Evolutionary conservation across 2,329 filamentous ascomycete species (phyloP).

Genomic region (Nothophoma quercina): DNA sequence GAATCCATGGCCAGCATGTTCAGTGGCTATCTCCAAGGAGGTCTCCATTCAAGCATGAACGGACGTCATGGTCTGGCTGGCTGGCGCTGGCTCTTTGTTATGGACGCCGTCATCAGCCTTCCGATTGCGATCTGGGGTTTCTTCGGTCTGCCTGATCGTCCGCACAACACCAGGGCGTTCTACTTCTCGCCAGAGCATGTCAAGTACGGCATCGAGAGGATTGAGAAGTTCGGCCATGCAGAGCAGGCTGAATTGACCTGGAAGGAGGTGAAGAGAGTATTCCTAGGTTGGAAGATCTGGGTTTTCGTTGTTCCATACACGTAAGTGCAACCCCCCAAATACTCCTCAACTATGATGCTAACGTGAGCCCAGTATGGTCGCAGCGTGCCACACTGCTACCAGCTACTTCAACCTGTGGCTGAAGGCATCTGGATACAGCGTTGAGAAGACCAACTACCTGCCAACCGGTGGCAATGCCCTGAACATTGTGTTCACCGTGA

Average conservation of each 20-base stretch:
- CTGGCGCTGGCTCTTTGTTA: conserved; percentile 62
- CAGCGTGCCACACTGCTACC: neutral
- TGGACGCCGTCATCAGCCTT: conserved; percentile 63
- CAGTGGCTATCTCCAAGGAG: conserved; percentile 62
- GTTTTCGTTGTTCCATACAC: neutral
- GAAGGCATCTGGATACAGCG: neutral
- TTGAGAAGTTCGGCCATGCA: neutral
- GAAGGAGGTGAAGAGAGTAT: neutral
- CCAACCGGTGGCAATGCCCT: conserved; percentile 1
- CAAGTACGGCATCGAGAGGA: conserved; percentile 1
- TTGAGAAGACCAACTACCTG: neutral
- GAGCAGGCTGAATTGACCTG: conserved; percentile 1
- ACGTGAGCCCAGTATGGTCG: neutral
- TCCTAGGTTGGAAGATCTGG: neutral
- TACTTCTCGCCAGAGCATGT: conserved; percentile 7
- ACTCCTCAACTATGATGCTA: neutral
- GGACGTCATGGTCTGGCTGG: conserved; percentile 50
- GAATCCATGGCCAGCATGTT: conserved; percentile 62
- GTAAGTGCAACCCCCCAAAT: neutral
- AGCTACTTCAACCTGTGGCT: conserved; percentile 1
- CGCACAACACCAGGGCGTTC: conserved; percentile 24
- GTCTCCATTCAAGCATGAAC: conserved; percentile 58
- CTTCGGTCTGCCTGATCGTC: conserved; percentile 59
- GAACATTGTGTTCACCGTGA: neutral
- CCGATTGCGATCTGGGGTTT: conserved; percentile 62